Base-by-base conservation (phyloP, 176 grass and related monocot species). In the Ensete glaucum region DNA sequence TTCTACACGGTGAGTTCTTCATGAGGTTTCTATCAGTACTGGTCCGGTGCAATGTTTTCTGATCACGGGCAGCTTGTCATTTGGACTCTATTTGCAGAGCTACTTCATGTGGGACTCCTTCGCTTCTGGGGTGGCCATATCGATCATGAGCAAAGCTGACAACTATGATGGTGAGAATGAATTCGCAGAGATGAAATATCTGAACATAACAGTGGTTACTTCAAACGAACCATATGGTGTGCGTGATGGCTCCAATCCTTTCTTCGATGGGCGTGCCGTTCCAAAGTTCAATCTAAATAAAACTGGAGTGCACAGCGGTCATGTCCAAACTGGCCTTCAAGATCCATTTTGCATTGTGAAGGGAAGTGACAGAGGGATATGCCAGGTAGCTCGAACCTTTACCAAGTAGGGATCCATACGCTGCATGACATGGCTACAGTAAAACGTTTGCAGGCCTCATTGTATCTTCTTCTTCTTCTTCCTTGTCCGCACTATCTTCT, bases 21-120 rank as follows among this genome's bases (percentile, higher is more conserved):
- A 26, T 74, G 52, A 14, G 21, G 2, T 56, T 56, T 48, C 19
- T 34, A 8, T 74, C 53, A 29, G 25, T 74, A 57, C 15, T 26
- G 43, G 53, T 12, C 9, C 19, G 23, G 34, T 43, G 34, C 4
- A 43, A 43, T 16, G 9, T 29, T 25, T 57, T 34, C 22, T 73
- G 22, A 25, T 5, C 24, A 19, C 22, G 0, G 1, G 52, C 9
- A 69, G 76, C 9, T 49, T 69, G 52, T 55, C 49, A 62, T 76
- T 56, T 15, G 26, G 69, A 2, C 82, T 58, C 72, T 14, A 13
- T 77, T 73, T 77, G 68, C 80, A 97, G 93, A 97, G 89, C 71
- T 93, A 75, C 71, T 97, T 93, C 66, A 90, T 93, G 93, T 93
- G 90, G 93, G 93, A 97, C 73, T 90, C 93, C 11, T 93, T 97